Conservation (phyloP, 331 rosid species). For the Prunus yedoensis region DNA sequence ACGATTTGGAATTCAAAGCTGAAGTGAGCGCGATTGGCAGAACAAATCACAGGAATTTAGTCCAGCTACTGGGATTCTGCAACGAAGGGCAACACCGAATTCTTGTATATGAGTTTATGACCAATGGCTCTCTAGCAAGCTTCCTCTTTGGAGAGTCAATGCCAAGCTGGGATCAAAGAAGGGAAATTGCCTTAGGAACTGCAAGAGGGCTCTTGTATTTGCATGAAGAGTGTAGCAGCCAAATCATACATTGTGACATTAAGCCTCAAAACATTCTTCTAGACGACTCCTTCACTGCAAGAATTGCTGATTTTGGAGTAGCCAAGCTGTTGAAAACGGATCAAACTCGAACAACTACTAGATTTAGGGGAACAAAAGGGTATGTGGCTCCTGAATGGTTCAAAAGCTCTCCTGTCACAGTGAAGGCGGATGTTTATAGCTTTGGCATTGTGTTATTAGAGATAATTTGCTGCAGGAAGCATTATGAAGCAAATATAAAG, state of each 20-base stretch:
- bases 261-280: conserved; percentile 12
- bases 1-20: conserved; percentile 15
- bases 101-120: conserved; percentile 26
- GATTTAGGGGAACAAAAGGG: conserved; percentile 16
- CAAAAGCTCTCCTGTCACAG: neutral
- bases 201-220: neutral
- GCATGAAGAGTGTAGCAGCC: too few species aligned
- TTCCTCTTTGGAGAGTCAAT: neutral
- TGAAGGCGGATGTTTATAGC: conserved; percentile 20
- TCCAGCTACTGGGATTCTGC: conserved; percentile 14
- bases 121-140: conserved; percentile 16
- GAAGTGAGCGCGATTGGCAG: conserved; percentile 23
- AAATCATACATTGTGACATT: too few species aligned
- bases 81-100: conserved; percentile 11
- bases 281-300: conserved; percentile 7
- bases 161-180: conserved; percentile 14
- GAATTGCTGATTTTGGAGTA: conserved; percentile 21
- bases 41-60: conserved; percentile 26
- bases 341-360: neutral
- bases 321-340: conserved; percentile 17
- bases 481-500: neutral
- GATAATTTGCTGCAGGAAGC: conserved; percentile 22
- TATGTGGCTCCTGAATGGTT: conserved; percentile 28
- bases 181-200: conserved; percentile 9
- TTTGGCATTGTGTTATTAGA: conserved; percentile 19